Evolutionary conservation across 2,329 filamentous ascomycete species (phyloP).

Genomic region (Nothopassalora personata): DNA sequence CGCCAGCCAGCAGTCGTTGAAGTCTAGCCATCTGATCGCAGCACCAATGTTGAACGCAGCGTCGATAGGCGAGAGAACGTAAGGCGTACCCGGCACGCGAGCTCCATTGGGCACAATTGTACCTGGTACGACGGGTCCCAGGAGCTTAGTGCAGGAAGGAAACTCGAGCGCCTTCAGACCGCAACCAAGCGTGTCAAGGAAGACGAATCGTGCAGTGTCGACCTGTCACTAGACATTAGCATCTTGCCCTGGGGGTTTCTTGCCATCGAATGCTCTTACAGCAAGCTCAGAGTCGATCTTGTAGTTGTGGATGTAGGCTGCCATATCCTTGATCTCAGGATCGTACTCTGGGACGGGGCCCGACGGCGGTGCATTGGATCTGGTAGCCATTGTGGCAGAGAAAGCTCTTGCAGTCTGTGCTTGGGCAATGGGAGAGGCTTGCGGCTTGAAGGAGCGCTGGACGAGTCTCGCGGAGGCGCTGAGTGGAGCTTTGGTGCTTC

Average conservation of each 20-base stretch:
- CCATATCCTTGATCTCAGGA: constrained; percentile 91
- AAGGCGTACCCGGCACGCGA: constrained; percentile 84
- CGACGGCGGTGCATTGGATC: constrained; percentile 28
- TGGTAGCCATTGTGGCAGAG: constrained; percentile 30
- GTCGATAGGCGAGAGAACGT: constrained; percentile 90
- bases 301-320: constrained; percentile 88
- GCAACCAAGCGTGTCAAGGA: constrained; percentile 94
- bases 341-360: constrained; percentile 56
- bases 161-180: constrained; percentile 93
- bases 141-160: constrained; percentile 90
- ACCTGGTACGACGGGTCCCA: constrained; percentile 85
- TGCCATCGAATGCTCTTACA: constrained; percentile 51
- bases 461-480: constrained; percentile 22
- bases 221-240: constrained; percentile 51
- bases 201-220: constrained; percentile 93
- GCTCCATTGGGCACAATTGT: constrained; percentile 88
- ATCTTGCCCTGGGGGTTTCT: background rate
- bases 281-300: constrained; percentile 86
- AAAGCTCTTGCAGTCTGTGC: constrained; percentile 25
- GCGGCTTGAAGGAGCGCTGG: constrained; percentile 16
- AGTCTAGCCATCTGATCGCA: constrained; percentile 98
- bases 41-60: constrained; percentile 98
- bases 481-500: constrained; percentile 29
- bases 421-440: constrained; percentile 10
- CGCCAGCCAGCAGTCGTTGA: constrained; percentile 99